These are phyloP conservation scores for Colletotrichum spinosum DNA, from an alignment of 2,329 filamentous ascomycete genomes.

Conservation along the genomic window DNA sequence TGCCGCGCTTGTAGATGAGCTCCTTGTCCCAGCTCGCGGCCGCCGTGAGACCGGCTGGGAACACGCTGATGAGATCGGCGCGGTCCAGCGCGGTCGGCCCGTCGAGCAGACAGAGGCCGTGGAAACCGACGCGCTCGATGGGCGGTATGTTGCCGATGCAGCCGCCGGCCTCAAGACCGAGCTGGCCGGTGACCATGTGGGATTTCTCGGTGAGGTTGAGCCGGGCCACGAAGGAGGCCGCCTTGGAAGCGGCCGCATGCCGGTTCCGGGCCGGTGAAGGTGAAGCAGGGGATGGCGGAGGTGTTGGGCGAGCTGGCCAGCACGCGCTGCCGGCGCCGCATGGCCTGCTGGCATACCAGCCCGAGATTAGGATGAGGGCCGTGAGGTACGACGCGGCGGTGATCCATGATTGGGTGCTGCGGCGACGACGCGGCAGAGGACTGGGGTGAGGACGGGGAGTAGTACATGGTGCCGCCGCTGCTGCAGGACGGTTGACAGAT, in stretches of 20 bases:
- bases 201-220: constrained; percentile 84
- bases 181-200: constrained; percentile 78
- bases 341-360: constrained; percentile 33
- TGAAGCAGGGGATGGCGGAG: constrained; percentile 27
- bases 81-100: constrained; percentile 76
- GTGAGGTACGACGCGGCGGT: constrained; percentile 33
- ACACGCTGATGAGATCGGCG: constrained; percentile 64
- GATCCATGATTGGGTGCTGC: constrained; percentile 21
- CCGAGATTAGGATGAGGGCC: constrained; percentile 37
- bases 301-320: constrained; percentile 30
- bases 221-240: constrained; percentile 73
- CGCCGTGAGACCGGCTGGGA: constrained; percentile 82
- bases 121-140: constrained; percentile 71
- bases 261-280: constrained; percentile 54
- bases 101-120: constrained; percentile 82
- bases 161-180: constrained; percentile 79
- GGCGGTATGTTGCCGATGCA: constrained; percentile 74
- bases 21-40: constrained; percentile 84
- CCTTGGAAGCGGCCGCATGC: constrained; percentile 77
- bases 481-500: constrained; percentile 1
- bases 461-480: constrained; percentile 8
- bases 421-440: no score
- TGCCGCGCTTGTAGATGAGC: constrained; percentile 77
- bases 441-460: constrained; percentile 9
- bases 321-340: constrained; percentile 33